Base-by-base conservation (phyloP, 352 stramenopile species). In the Globisporangium middletonii region DNA sequence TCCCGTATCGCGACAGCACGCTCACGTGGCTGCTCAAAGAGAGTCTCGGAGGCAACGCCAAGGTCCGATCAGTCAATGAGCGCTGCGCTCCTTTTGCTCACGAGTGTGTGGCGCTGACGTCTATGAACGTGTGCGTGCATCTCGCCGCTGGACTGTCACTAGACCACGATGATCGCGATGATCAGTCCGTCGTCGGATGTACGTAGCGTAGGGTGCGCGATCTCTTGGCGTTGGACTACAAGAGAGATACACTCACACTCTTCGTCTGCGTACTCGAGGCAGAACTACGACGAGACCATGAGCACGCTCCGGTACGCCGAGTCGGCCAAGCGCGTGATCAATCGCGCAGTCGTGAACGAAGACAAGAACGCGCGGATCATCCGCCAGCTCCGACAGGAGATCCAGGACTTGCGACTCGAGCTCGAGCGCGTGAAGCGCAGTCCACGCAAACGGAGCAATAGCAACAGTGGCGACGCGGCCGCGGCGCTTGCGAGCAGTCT, bases 151-250 rank as follows among this genome's bases (percentile, higher is more conserved):
- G 3, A 47, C 16, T 18, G 8, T 8, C 19, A 23, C 23, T 23
- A 88, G 83, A 94, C 83, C 26, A 94, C 84, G n/a, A 94, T 94
- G 83, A 77, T 94, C 47, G 80, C 84, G 1, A 92, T 92, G 83
- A 73, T 92, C 44, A 90, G 80, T 19, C 84, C 84, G 0, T 76
- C 84, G 0, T 81, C 79, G 15, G 80, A 91, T 33, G 79, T 89
- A 67, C 42, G 62, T 50, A 38, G 33, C 33, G 33, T 9, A 12
- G 23, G 27, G 3, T 51, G 26, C 4, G 60, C 23, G 15, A 60
- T 53, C 26, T 53, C n/a, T 53, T 19, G 7, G 5, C 27, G 12
- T 45, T 23, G 23, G 23, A 23, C 38, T 45, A 15, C 11, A 15
- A 7, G 2, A 16, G 12, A 45, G 3, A 16, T 9, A 16, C 38